Evolutionary conservation across 257 asterid species (phyloP), one percentile per base, ranked within the genome.

Genomic region (Eucommia ulmoides): DNA sequence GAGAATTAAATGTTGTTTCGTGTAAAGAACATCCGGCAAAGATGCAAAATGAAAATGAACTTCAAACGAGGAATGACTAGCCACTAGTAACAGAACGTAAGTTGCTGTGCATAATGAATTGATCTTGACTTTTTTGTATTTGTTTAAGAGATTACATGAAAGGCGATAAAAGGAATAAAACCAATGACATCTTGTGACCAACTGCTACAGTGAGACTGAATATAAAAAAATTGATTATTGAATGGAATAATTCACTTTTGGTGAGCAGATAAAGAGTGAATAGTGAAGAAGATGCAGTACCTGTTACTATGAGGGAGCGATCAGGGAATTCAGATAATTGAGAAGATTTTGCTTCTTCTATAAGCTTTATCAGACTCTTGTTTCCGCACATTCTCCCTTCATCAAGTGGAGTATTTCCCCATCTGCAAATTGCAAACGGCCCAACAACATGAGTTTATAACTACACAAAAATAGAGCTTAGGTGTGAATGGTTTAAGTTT

Each of bases 331-430:
- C 70, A 2, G 80, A 72, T 53, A 75, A 49, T 41, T 78, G 81
- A 24, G 71, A 56, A 21, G 61, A 64, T 58, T 65, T 82, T 33
- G 94, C 86, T 62, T 74, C 93, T 63, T 85, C 86, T 5, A 89
- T 56, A 19, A 85, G 84, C 24, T 58, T 47, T 22, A 85, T 77
- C 77, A 82, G 51, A 60, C 71, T 83, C 59, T 78, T 74, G 75
- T 83, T 89, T 61, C 94, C 93, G 12, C 81, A 74, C 45, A 61
- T 65, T 62, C 70, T 66, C 42, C 76, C 96, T 66, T 85, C 98
- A 41, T 85, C 96, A 51, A 82, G 44, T 53, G 98, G 81, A 42
- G 88, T 82, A 56, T 82, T 77, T 59, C 92, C 96, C 85, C 83
- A 78, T 67, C 98, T 89, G 73, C 58, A 59, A 52, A 59, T 54